Percentiles rank a stretch among this genome's conserved stretches.
These are phyloP conservation scores for Aspergillus niger DNA, from an alignment of 2,329 filamentous ascomycete species.

Conservation along the genomic window DNA sequence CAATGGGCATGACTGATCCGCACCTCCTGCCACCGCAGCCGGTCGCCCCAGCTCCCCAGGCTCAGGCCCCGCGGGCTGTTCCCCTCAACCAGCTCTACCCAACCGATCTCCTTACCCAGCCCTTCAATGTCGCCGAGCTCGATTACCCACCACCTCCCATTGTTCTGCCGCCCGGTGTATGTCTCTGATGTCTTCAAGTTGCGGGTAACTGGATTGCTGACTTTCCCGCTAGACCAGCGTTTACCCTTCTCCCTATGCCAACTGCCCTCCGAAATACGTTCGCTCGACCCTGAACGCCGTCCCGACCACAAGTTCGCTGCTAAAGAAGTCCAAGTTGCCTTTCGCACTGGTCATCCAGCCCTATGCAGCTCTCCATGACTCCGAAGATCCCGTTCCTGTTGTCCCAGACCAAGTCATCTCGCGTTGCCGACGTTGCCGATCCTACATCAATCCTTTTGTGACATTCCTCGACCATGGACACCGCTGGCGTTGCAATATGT, in stretches of 20 bases:
- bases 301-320: constrained; percentile 84
- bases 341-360: constrained; percentile 96
- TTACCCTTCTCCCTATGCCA: constrained; percentile 85
- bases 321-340: constrained; percentile 96
- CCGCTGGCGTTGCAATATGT: constrained; percentile 99
- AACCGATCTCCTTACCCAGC: constrained; percentile 86
- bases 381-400: constrained; percentile 86
- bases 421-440: constrained; percentile 89
- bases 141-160: constrained; percentile 90
- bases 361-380: constrained; percentile 88
- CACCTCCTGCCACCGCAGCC: constrained; percentile 48
- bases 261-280: constrained; percentile 91
- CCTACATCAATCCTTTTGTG: constrained; percentile 97
- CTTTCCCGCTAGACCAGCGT: constrained; percentile 68
- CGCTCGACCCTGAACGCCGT: constrained; percentile 93
- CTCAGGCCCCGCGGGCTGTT: constrained; percentile 52
- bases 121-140: constrained; percentile 90
- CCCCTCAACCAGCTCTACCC: constrained; percentile 85
- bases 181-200: constrained; percentile 39
- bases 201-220: constrained; percentile 40
- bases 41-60: constrained; percentile 43
- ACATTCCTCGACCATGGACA: constrained; percentile 96
- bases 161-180: constrained; percentile 85
- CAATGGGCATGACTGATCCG: constrained; percentile 69
- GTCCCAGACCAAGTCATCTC: constrained; percentile 97